Percentiles rank a stretch among this genome's conserved stretches.
Evolutionary conservation across 345 rosid species (phyloP).

Genomic region (Clausena lansium): DNA sequence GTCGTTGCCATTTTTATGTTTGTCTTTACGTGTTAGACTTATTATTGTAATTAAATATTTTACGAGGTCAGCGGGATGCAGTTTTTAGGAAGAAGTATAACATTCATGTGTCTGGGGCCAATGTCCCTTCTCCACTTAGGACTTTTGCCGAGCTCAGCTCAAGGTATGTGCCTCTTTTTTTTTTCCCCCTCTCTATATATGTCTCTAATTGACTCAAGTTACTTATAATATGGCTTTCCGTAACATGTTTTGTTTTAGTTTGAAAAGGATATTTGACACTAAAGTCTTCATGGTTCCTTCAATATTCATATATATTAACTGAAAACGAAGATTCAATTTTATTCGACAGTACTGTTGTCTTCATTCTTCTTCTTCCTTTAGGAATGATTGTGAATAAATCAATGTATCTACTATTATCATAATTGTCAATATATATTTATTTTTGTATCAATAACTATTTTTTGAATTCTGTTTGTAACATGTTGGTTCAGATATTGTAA

Average conservation of each 20-base stretch:
- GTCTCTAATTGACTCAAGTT: background rate
- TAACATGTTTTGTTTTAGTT: background rate
- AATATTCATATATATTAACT: background rate
- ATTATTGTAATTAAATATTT: background rate
- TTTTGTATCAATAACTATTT: background rate
- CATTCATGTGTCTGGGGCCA: constrained; percentile 80
- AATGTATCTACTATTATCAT: background rate
- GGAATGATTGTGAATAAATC: background rate
- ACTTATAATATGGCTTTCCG: background rate
- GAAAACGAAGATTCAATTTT: background rate
- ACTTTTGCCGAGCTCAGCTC: constrained; percentile 62
- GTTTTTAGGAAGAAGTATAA: constrained; percentile 60
- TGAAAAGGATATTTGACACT: background rate
- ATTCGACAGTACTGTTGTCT: background rate
- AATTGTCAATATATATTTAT: background rate
- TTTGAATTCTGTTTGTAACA: background rate
- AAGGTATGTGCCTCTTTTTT: constrained; percentile 41
- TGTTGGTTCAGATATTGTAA: background rate
- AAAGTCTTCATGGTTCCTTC: background rate
- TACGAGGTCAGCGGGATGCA: constrained; percentile 58
- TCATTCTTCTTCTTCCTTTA: background rate
- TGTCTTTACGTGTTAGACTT: background rate
- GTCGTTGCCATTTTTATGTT: background rate
- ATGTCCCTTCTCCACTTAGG: constrained; percentile 72
- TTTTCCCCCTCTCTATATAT: too few relatives aligned